Evolutionary conservation across 2,329 filamentous ascomycete genomes (phyloP).

Genomic region (Sclerotiophoma versabilis): DNA sequence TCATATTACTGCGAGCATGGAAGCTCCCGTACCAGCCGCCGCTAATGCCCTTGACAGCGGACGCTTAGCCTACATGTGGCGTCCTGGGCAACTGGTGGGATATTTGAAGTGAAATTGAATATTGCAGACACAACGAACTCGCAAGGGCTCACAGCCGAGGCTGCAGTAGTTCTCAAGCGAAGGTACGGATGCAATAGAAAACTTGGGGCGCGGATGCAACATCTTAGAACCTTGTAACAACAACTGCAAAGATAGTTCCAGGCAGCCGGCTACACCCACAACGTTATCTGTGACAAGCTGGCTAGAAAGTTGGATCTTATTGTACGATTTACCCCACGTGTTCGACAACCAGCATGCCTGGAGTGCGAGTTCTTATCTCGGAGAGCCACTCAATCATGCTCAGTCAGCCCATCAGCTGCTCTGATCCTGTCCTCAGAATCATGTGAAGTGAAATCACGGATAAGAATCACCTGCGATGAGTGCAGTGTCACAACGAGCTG

Average conservation of each 20-base stretch:
- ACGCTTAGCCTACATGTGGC: constrained; percentile 26
- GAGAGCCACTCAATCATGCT: neutral
- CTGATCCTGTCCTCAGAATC: neutral
- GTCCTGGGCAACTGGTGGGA: neutral
- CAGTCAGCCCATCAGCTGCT: constrained; percentile 5
- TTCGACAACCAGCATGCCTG: neutral
- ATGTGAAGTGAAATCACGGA: neutral
- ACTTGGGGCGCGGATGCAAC: neutral
- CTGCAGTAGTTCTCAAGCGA: too few species aligned
- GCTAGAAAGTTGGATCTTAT: neutral
- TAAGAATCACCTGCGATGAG: neutral
- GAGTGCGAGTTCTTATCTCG: neutral
- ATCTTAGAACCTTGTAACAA: neutral
- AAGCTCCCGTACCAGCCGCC: constrained; percentile 27
- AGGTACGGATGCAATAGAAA: neutral
- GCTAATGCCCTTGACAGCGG: constrained; percentile 27
- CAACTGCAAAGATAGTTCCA: neutral
- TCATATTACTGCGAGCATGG: constrained; percentile 10
- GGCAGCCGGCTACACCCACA: neutral
- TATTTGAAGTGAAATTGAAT: neutral
- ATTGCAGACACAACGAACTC: neutral
- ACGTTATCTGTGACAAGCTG: neutral
- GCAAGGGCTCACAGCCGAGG: too few species aligned
- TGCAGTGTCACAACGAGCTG: neutral
- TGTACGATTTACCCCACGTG: neutral